These are phyloP conservation scores for Flaveria trinervia DNA, from an alignment of 129 eudicot species.

Conservation along the genomic window DNA sequence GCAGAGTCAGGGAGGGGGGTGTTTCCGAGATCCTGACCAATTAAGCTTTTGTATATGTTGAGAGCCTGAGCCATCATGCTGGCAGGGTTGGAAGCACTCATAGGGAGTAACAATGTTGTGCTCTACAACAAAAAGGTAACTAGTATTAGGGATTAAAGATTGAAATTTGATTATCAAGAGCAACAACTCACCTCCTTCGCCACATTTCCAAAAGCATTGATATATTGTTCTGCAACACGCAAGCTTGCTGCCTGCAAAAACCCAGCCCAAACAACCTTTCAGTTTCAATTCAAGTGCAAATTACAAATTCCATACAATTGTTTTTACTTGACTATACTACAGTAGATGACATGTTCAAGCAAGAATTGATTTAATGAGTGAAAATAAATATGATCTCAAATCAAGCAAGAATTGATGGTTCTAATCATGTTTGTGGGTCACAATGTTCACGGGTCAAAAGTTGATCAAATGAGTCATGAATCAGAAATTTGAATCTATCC, in stretches of 20 bases:
- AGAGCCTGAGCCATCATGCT: constrained; percentile 82
- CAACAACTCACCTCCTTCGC: constrained; percentile 73
- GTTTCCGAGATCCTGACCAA: constrained; percentile 33
- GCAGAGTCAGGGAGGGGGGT: constrained; percentile 26
- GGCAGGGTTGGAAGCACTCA: constrained; percentile 64
- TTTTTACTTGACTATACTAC: not conserved
- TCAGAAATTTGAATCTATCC: no score
- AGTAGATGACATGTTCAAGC: not conserved
- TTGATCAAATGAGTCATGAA: no score
- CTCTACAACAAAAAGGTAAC: constrained; percentile 40
- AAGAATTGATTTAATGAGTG: not conserved
- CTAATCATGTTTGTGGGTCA: no score
- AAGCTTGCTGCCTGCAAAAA: constrained; percentile 91
- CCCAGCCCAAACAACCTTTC: constrained; percentile 7
- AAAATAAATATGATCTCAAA: not conserved
- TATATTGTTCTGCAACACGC: constrained; percentile 87
- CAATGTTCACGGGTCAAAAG: no score
- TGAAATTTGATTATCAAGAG: not conserved
- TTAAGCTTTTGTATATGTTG: constrained; percentile 63
- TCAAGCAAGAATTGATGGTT: no score
- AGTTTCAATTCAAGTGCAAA: not conserved
- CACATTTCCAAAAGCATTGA: constrained; percentile 72
- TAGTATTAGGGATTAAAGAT: not conserved
- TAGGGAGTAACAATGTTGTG: constrained; percentile 80
- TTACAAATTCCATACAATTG: not conserved